Evolutionary conservation across 331 rosid genomes (phyloP), one percentile per base, ranked within the genome.

Genomic region (Acacia concinna): DNA sequence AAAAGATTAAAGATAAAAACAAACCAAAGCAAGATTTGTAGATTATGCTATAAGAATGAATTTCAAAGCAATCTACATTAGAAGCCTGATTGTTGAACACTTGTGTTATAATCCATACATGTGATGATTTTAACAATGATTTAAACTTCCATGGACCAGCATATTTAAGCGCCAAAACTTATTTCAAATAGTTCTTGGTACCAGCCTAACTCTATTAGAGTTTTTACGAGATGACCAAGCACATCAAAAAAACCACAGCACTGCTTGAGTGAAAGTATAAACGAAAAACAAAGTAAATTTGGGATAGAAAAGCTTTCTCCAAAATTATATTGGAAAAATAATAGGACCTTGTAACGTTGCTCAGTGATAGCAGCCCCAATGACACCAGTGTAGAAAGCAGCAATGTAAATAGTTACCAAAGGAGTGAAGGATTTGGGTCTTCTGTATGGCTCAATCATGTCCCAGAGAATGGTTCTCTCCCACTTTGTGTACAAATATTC

Each of bases 391-490:
- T 95, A 91, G 81, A 95, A 95, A 78, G 92, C 99, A 37, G 92
- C 88, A 6, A 85, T 54, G 64, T 93, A 93, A 65, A 87, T 89
- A 3, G 93, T 82, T n/a, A 91, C 96, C 59, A 93, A 71, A 8
- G 97, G 98, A 17, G 90, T 87, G 78, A 92, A 95, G 8, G 99
- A 91, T 77, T 95, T 93, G 56, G 98, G 97, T 47, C 92, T 82
- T 62, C 87, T 70, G 74, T 90, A 95, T 3, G 96, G 99, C 77
- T 89, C 96, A 2, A 95, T 79, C 97, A 93, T 90, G 81, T 89
- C 91, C 97, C 98, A 95, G 14, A 93, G 90, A 56, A 93, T 82
- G 65, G 89, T 87, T 74, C 89, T 93, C 82, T 95, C 98, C 97
- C 96, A 90, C 78, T 95, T 95, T 10, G 91, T 90, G 83, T 74